Evolutionary conservation across 75 land plant genomes (phyloP), one percentile per base, ranked within the genome.

Genomic region (Azolla pinnata): DNA sequence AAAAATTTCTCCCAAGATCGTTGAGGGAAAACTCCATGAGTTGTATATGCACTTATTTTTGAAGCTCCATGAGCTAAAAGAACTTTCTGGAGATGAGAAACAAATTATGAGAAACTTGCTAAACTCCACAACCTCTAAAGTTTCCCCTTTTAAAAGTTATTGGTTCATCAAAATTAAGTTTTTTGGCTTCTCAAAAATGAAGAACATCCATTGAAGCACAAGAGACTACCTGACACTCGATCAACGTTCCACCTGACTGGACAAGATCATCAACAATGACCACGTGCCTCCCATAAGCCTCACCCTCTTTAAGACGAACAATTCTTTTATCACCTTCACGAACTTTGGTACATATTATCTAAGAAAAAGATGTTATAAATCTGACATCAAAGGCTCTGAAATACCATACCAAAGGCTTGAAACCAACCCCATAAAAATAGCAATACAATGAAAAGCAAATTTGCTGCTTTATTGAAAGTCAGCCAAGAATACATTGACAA

Each of bases 211-310:
- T n/a, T n/a, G n/a, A n/a, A n/a, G n/a, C n/a, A n/a, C n/a, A n/a
- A n/a, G n/a, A n/a, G n/a, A n/a, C n/a, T 58, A 88, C 93, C 88
- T 84, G 89, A 42, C 93, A 88, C 63, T 88, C 93, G 21, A 84
- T 79, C 27, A 88, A 75, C 9, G 93, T 88, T 10, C 93, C 89
- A 28, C 93, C 93, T 10, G 93, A 88, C 44, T 84, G 88, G 26
- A 88, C 93, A 58, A 88, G 65, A 67, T 88, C 93, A 73, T 88
- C 93, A 47, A 88, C 93, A 67, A 88, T 88, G 27, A 88, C 93
- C 17, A 88, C 89, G 65, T 88, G 93, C 29, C 79, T 65, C 42
- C 88, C 93, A 44, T 60, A 70, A 59, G 89, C 79, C 60, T 75
- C 72, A 2, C 93, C 93, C 64, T 88, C 93, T 62, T 88, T 88